A percentile compares a stretch with the other conserved stretches of the same genome.
These are phyloP conservation scores for Phaffia rhodozyma DNA, from an alignment of 1,284 basidiomycete genomes.

Conservation along the genomic window DNA sequence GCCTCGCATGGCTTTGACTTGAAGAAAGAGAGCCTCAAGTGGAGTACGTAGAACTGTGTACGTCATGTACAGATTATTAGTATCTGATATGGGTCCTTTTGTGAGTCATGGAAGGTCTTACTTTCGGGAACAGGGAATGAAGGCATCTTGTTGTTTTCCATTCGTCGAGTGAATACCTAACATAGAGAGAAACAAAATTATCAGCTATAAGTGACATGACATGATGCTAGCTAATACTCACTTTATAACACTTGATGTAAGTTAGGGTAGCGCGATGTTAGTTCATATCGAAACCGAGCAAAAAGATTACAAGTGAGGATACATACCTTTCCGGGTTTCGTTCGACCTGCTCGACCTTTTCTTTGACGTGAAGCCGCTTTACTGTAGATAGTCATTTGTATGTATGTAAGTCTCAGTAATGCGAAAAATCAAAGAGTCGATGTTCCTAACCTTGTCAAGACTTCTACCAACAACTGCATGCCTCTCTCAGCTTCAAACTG, in stretches of 20 bases:
- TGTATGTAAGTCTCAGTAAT: not conserved
- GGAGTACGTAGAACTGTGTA: conserved; percentile 60
- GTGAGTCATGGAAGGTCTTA: not conserved
- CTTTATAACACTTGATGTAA: not conserved
- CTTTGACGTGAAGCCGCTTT: conserved; percentile 72
- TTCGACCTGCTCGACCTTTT: conserved; percentile 80
- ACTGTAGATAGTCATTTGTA: conserved; percentile 31
- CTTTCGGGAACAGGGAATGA: conserved; percentile 71
- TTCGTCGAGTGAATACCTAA: conserved; percentile 63
- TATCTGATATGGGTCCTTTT: not conserved
- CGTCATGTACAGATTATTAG: not conserved
- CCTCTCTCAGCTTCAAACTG: conserved; percentile 65
- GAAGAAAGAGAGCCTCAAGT: conserved; percentile 67
- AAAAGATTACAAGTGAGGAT: not conserved
- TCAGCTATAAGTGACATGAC: no score
- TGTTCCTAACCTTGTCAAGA: conserved; percentile 37
- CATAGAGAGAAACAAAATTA: no score
- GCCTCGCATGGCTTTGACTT: conserved; percentile 70
- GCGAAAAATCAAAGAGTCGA: not conserved
- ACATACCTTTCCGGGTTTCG: conserved; percentile 50
- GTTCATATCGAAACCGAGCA: not conserved
- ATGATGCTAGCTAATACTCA: conserved; percentile 28
- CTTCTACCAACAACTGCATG: conserved; percentile 64
- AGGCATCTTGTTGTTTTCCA: conserved; percentile 58
- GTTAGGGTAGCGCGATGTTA: no score